Percentiles rank a stretch among this genome's conserved stretches.
Evolutionary conservation across 805 yeast species (phyloP).

Genomic region (Hyphopichia homilentoma): DNA sequence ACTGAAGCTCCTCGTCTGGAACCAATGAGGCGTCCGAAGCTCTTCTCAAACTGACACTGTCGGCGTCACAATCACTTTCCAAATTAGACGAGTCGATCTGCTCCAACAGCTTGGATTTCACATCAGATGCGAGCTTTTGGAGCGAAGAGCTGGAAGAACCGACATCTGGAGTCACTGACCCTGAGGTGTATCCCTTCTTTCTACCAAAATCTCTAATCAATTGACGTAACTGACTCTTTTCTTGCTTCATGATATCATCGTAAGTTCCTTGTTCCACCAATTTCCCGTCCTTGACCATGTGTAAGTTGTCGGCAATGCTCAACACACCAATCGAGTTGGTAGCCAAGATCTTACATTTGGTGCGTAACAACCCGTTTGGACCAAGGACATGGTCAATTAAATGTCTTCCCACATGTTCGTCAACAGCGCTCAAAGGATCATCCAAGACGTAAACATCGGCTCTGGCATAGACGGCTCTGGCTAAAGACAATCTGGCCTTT

Average conservation of each 20-base stretch:
- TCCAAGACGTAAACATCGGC: conserved; percentile 90
- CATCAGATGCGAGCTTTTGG: no score
- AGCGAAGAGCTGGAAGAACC: conserved; percentile 7
- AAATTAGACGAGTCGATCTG: conserved; percentile 20
- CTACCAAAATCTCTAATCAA: conserved; percentile 64
- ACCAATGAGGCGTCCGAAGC: conserved; percentile 56
- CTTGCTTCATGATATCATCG: conserved; percentile 44
- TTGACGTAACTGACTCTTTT: conserved; percentile 47
- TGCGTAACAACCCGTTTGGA: conserved; percentile 66
- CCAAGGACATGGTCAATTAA: conserved; percentile 81
- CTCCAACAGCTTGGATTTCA: no score
- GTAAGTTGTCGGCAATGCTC: conserved; percentile 65
- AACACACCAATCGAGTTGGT: conserved; percentile 85
- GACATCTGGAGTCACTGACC: no score
- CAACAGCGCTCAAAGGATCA: conserved; percentile 94
- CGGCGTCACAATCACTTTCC: conserved; percentile 29
- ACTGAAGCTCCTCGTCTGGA: conserved; percentile 29
- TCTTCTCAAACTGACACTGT: conserved; percentile 46
- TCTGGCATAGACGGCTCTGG: conserved; percentile 92
- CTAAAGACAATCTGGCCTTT: conserved; percentile 90
- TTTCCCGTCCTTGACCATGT: conserved; percentile 67
- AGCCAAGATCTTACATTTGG: conserved; percentile 76
- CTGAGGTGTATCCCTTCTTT: conserved; percentile 17
- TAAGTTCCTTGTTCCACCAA: conserved; percentile 65
- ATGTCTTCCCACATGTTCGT: conserved; percentile 92